Evolutionary conservation across 2,329 filamentous ascomycete species (phyloP), one percentile per base, ranked within the genome.

Genomic region (Monilinia polystroma): DNA sequence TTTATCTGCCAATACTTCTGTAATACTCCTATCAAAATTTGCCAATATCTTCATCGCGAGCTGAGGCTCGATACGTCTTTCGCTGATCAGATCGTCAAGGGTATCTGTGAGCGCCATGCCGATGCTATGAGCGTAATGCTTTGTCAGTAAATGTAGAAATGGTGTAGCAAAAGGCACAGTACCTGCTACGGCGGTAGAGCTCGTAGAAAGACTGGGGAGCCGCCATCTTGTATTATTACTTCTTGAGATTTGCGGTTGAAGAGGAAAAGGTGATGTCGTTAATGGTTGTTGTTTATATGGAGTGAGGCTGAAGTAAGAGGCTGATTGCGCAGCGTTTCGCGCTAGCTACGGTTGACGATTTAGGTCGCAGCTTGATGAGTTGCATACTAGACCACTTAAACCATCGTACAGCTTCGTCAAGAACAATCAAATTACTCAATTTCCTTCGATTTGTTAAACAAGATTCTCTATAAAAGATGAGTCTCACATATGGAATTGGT

Each of bases 161-260:
- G 62, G 58, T 66, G 62, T 73, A 75, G 70, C 71, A 74, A 70
- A 73, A 73, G 74, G 70, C 69, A 70, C 71, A 80, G 79, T 92
- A 98, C 95, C 94, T 98, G 87, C 93, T 97, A 82, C 93, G 90
- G 75, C 95, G 92, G 80, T 99, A 99, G 77, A 99, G 89, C 86
- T 99, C 95, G 80, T 98, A 99, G 83, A 85, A 89, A 72, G 84
- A 84, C 78, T 86, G 84, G 70, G 78, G 80, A 58, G 81, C 79
- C 67, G 84, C 81, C 80, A 85, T 85, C 70, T 70, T 78, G 68
- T 66, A 55, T 66, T 41, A 70, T 54, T 63, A 16, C 53, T 62
- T 51, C 57, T 41, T 29, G 55, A 67, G 57, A 68, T 64, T 57
- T 72, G 72, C 68, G 69, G 65, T 64, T 38, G 64, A 67, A 52